Conservation (phyloP, 2,329 filamentous ascomycete species). For the Sporothrix humicola region DNA sequence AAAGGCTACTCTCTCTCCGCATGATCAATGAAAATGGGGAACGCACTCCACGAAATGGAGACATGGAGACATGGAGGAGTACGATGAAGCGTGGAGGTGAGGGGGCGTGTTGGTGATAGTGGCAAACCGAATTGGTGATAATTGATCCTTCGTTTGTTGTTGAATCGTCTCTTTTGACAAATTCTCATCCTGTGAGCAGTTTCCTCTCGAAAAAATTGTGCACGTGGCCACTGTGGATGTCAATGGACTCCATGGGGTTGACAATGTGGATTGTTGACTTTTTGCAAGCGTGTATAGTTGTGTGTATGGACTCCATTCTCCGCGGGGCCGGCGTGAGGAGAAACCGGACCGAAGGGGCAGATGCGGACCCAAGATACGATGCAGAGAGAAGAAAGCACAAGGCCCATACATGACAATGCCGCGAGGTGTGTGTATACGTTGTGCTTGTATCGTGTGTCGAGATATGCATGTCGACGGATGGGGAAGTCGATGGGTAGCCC, state of each 20-base stretch:
- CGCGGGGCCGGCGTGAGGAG: slow-evolving; percentile 17
- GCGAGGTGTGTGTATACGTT: neutral
- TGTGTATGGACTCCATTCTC: slow-evolving; percentile 1
- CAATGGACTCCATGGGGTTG: neutral
- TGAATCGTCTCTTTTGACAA: neutral
- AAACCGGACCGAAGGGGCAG: slow-evolving; percentile 13
- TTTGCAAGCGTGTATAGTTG: neutral
- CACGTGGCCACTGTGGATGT: slow-evolving; percentile 13
- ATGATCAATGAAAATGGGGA: slow-evolving; percentile 27
- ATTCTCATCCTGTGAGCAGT: neutral
- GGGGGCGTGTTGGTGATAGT: neutral
- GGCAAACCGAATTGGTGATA: neutral
- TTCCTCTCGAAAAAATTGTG: neutral
- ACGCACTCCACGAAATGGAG: neutral
- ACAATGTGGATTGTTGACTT: neutral
- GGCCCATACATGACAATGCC: neutral
- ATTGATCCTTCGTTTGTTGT: neutral
- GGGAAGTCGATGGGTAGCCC: neutral
- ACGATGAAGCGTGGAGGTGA: neutral
- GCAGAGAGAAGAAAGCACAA: neutral
- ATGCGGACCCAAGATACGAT: neutral
- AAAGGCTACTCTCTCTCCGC: slow-evolving; percentile 2
- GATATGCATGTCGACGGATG: neutral
- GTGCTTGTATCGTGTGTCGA: neutral
- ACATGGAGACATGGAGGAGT: slow-evolving; percentile 5